Conservation (phyloP, 805 yeast species). For the Pichia pseudocactophila region DNA sequence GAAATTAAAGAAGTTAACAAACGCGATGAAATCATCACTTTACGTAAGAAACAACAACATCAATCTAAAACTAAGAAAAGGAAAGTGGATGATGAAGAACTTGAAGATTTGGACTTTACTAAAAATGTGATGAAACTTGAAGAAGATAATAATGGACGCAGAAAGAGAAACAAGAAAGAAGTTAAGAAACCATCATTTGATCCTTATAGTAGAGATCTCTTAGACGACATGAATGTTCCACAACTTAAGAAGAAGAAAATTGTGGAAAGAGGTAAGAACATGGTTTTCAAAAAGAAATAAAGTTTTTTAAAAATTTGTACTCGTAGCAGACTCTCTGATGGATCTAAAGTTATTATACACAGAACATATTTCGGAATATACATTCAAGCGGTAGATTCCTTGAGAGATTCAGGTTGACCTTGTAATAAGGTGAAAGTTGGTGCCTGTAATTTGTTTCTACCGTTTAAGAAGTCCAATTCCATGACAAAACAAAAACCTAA, state of each 20-base stretch:
- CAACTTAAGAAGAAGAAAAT: conserved; percentile 22
- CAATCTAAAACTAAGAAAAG: conserved; percentile 4
- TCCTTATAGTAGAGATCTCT: conserved; percentile 39
- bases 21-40: conserved; percentile 24
- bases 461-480: conserved; percentile 93
- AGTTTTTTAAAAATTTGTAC: background rate
- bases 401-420: conserved; percentile 59
- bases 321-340: background rate
- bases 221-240: conserved; percentile 15
- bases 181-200: conserved; percentile 40
- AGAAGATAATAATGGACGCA: conserved; percentile 4
- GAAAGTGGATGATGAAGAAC: conserved; percentile 19
- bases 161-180: conserved; percentile 8
- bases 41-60: conserved; percentile 20
- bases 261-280: conserved; percentile 21
- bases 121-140: conserved; percentile 18
- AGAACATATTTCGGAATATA: background rate
- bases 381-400: conserved; percentile 8
- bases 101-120: conserved; percentile 23
- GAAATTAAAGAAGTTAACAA: conserved; percentile 14
- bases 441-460: conserved; percentile 77
- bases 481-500: conserved; percentile 80
- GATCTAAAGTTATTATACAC: background rate
- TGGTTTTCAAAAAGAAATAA: conserved; percentile 21
- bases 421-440: conserved; percentile 84